Conservation (phyloP, 306 rosid genomes). For the Herpetospermum pedunculosum region DNA sequence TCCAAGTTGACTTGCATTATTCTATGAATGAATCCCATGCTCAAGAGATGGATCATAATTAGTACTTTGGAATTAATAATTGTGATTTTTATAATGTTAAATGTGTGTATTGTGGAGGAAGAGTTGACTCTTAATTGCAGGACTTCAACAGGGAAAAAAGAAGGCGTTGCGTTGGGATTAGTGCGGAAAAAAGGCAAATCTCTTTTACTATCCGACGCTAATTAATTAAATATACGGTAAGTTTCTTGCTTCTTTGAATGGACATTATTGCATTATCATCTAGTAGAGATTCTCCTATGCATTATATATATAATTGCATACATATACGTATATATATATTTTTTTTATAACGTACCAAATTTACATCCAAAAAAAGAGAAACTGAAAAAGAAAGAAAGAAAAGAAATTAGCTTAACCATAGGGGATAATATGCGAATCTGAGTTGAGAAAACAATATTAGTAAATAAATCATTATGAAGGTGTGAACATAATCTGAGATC, state of each 20-base stretch:
- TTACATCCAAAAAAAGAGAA: not conserved
- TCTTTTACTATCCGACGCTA: not conserved
- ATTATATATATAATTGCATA: not conserved
- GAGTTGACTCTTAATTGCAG: slow-evolving; percentile 4
- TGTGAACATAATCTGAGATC: not conserved
- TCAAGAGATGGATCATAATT: not conserved
- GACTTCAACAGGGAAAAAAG: not conserved
- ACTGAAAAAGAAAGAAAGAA: not conserved
- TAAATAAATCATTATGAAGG: not conserved
- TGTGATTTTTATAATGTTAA: not conserved
- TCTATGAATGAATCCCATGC: not conserved
- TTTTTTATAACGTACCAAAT: too few relatives aligned
- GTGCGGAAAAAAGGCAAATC: not conserved
- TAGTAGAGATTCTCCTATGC: not conserved
- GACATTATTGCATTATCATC: not conserved
- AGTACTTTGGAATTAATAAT: not conserved
- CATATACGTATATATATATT: too few relatives aligned
- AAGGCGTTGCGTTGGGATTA: not conserved
- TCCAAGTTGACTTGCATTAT: not conserved
- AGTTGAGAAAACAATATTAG: not conserved
- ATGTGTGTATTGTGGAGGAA: not conserved
- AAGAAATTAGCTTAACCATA: not conserved
- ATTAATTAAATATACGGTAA: not conserved
- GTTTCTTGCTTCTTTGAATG: not conserved
- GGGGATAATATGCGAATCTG: not conserved